Base-by-base conservation (phyloP, 441 rosid species). In the Eruca vesicaria region DNA sequence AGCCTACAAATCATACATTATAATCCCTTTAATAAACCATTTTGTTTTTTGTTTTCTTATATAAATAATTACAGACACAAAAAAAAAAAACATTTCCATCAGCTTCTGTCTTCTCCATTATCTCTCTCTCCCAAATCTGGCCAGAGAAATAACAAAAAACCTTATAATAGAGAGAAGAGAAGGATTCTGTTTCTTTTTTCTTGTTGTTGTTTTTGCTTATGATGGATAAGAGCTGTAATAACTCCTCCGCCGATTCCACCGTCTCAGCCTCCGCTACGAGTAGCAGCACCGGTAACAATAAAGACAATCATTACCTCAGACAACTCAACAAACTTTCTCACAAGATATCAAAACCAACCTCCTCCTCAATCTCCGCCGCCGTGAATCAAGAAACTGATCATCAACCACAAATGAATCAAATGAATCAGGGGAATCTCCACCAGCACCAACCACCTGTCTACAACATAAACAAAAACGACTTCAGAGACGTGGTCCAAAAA, bases 391-490 rank as follows among this genome's bases (percentile, higher is more conserved):
- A n/a, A 58, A 68, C 50, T 64, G 77, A 26, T 67, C 57, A 43
- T 45, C 69, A 66, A 43, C 18, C 53, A 7, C 67, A 67, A 28
- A n/a, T n/a, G n/a, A n/a, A n/a, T n/a, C n/a, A n/a, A n/a, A n/a
- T n/a, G n/a, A n/a, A 73, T 58, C 84, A 77, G 12, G 85, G 70
- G 68, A 78, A 68, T 41, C 88, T 66, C 48, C 87, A 77, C 36
- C 97, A 85, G 78, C 91, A 87, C 48, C 98, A 94, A 72, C 99
- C 98, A 1, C 98, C 97, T 5, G 98, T 95, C 7, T 95, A 93
- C 77, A 95, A 95, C 72, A 95, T 95, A 79, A 93, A 93, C 83
- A 95, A 93, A 76, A 91, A 80, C 74, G 97, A 95, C 78, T 95
- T 93, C 81, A 79, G 95, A n/a, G 97, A 95, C 61, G 93, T 95